Conservation (phyloP, 768 basidiomycete species). For the Russula brevipes region DNA sequence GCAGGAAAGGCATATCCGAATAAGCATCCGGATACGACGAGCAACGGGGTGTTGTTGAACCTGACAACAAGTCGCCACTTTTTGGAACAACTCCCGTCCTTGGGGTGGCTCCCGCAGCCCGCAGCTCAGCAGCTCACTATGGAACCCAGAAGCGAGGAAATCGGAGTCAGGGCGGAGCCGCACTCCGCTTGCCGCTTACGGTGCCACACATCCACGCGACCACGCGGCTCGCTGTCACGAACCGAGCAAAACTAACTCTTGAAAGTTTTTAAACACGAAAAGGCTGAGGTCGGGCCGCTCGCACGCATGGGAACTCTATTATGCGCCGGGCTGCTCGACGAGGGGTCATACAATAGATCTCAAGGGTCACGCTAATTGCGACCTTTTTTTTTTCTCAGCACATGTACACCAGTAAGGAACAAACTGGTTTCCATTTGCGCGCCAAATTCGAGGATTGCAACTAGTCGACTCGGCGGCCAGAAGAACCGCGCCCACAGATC, state of each 20-base stretch:
- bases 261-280: not conserved
- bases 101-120: not conserved
- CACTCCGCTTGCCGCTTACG: not conserved
- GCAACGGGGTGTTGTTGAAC: not conserved
- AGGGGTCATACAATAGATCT: not conserved
- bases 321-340: too few relatives aligned
- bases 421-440: not conserved
- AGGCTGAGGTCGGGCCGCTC: not conserved
- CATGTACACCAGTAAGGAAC: too few relatives aligned
- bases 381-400: not conserved
- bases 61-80: not conserved
- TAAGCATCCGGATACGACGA: not conserved
- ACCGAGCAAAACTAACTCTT: not conserved
- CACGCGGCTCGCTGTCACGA: not conserved
- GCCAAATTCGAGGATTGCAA: conserved; percentile 7
- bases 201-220: not conserved
- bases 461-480: conserved; percentile 17
- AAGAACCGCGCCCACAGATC: conserved; percentile 6
- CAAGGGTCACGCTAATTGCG: not conserved
- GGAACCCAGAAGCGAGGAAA: not conserved
- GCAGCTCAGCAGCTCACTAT: not conserved
- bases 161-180: not conserved
- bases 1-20: not conserved
- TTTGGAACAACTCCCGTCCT: conserved; percentile 1
- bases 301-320: not conserved